Conservation (phyloP, 441 rosid species). For the Lepidium campestre region DNA sequence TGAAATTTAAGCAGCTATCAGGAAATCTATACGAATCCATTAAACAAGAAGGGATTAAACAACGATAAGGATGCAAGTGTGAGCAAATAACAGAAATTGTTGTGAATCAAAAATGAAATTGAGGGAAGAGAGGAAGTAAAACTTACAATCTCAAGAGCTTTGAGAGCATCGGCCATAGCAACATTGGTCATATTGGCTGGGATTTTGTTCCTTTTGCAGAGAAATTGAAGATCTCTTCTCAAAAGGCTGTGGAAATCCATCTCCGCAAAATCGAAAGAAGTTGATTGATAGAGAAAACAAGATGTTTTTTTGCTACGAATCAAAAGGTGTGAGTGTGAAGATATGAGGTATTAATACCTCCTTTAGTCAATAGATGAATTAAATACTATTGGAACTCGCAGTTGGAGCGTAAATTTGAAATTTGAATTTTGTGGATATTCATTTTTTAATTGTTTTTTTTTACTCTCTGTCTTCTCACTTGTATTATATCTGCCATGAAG, state of each 20-base stretch:
- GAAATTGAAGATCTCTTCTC: constrained; percentile 82
- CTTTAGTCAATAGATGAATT: too few relatives aligned
- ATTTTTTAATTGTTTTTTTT: background rate
- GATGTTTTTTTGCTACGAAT: constrained; percentile 19
- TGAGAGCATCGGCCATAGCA: constrained; percentile 92
- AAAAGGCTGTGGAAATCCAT: constrained; percentile 80
- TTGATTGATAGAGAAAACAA: constrained; percentile 15
- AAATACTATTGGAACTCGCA: too few relatives aligned
- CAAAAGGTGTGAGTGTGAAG: background rate
- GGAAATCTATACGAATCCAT: too few relatives aligned
- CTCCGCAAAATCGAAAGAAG: constrained; percentile 1
- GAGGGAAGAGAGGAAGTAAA: background rate
- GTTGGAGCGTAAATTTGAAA: constrained; percentile 23
- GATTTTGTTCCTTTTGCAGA: constrained; percentile 94
- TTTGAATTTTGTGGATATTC: background rate
- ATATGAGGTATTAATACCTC: background rate
- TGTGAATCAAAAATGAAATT: background rate
- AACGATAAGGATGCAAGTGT: background rate
- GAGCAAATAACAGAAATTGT: background rate
- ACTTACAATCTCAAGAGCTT: constrained; percentile 55
- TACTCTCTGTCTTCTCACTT: background rate
- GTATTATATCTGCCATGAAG: background rate
- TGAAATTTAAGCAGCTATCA: too few relatives aligned
- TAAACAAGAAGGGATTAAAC: background rate
- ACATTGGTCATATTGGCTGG: constrained; percentile 79